These are phyloP conservation scores for Myxozyma udenii DNA, from an alignment of 805 yeast genomes.

Conservation along the genomic window DNA sequence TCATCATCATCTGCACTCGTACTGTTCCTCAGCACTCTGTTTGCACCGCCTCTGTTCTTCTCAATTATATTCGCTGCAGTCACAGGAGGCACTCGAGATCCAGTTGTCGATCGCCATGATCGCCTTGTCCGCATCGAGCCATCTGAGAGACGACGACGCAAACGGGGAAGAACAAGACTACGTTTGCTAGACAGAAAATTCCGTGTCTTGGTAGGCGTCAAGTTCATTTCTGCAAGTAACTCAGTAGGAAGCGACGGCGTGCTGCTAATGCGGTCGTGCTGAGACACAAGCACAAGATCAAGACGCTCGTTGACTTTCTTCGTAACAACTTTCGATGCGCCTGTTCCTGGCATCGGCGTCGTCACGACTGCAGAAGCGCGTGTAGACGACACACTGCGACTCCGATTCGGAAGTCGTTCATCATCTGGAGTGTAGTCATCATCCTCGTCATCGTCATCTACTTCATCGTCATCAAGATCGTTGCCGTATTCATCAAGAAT, in stretches of 20 bases:
- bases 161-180: slow-evolving; percentile 16
- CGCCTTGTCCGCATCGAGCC: slow-evolving; percentile 20
- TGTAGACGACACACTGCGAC: neutral
- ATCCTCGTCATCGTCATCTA: slow-evolving; percentile 1
- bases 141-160: slow-evolving; percentile 23
- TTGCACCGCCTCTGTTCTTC: slow-evolving; percentile 25
- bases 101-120: neutral
- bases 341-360: neutral
- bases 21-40: slow-evolving; percentile 26
- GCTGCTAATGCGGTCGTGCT: neutral
- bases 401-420: neutral
- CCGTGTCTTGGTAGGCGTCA: slow-evolving; percentile 4
- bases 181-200: slow-evolving; percentile 12
- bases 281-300: neutral
- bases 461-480: slow-evolving; percentile 7
- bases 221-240: slow-evolving; percentile 15
- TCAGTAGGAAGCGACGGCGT: slow-evolving; percentile 12
- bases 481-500: neutral
- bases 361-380: neutral
- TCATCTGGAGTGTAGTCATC: neutral
- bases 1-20: slow-evolving; percentile 24
- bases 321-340: neutral
- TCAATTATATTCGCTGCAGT: slow-evolving; percentile 25
- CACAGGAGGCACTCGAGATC: neutral
- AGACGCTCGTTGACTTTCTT: neutral